These are phyloP conservation scores for Fusarium lateritium DNA, from an alignment of 2,329 filamentous ascomycete species.

Conservation along the genomic window DNA sequence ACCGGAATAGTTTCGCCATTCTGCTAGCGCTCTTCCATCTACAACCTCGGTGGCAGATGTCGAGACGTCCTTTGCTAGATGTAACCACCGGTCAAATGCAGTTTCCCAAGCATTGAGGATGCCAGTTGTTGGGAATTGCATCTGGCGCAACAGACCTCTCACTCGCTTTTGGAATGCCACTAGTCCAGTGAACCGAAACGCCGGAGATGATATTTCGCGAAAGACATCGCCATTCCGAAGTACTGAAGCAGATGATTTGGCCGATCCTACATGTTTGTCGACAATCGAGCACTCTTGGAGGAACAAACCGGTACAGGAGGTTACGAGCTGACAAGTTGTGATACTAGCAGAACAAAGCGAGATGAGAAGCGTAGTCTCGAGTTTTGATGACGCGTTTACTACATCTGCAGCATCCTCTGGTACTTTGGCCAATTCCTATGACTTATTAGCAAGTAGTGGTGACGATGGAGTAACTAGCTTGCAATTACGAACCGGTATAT, in stretches of 20 bases:
- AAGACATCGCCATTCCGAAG: slow-evolving; percentile 74
- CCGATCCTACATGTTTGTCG: slow-evolving; percentile 64
- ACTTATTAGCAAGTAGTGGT: slow-evolving; percentile 24
- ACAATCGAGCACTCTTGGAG: slow-evolving; percentile 73
- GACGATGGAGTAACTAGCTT: background rate
- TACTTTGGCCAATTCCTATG: slow-evolving; percentile 69
- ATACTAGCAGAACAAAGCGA: slow-evolving; percentile 76
- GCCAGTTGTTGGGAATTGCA: slow-evolving; percentile 75
- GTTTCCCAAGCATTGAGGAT: slow-evolving; percentile 77
- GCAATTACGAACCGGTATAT: slow-evolving; percentile 61
- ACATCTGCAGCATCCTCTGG: slow-evolving; percentile 70
- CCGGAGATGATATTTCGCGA: slow-evolving; percentile 72
- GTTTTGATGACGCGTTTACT: slow-evolving; percentile 65
- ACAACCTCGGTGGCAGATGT: slow-evolving; percentile 65
- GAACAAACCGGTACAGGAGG: slow-evolving; percentile 72
- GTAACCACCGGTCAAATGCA: slow-evolving; percentile 76
- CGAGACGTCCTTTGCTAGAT: slow-evolving; percentile 74
- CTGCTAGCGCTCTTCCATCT: slow-evolving; percentile 70
- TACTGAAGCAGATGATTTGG: slow-evolving; percentile 66
- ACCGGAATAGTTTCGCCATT: slow-evolving; percentile 79
- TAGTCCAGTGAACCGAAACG: slow-evolving; percentile 76
- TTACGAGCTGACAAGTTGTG: slow-evolving; percentile 75
- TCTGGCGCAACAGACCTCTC: slow-evolving; percentile 70
- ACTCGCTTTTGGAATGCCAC: slow-evolving; percentile 79
- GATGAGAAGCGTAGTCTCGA: slow-evolving; percentile 75